Conservation (phyloP, 768 basidiomycete species). For the Lanmaoa rubissima region DNA sequence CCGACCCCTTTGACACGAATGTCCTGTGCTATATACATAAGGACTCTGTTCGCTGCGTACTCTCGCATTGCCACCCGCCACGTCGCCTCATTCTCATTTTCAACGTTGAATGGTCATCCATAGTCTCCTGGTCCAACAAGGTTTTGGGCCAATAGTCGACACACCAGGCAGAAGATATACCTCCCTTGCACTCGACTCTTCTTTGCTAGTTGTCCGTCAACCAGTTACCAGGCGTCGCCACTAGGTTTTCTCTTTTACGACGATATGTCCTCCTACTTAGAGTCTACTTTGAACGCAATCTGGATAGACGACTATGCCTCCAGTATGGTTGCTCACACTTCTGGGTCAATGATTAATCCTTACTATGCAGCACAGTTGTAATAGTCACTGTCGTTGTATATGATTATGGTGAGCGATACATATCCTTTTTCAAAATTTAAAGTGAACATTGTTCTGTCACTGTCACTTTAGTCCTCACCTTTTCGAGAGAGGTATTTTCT, state of each 20-base stretch:
- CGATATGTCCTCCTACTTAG: constrained; percentile 5
- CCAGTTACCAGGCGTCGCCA: not conserved
- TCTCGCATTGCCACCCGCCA: too few species aligned
- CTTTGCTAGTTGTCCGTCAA: not conserved
- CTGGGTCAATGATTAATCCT: not conserved
- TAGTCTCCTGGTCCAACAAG: too few species aligned
- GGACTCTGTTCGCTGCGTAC: not conserved
- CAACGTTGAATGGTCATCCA: too few species aligned
- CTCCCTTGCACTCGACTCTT: not conserved
- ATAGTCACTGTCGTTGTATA: constrained; percentile 1
- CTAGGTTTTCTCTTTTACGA: not conserved
- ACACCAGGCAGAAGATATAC: too few species aligned
- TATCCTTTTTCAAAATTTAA: not conserved
- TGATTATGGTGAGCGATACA: constrained; percentile 6
- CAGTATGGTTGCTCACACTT: not conserved
- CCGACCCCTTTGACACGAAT: too few species aligned
- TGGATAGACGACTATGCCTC: not conserved
- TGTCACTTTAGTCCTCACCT: constrained; percentile 10
- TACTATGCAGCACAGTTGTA: not conserved
- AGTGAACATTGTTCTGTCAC: not conserved
- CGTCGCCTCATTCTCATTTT: too few species aligned
- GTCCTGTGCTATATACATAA: not conserved
- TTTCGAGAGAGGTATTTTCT: constrained; percentile 13
- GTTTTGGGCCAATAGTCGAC: too few species aligned
- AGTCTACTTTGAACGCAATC: not conserved